Conservation (phyloP, 2,329 filamentous ascomycete genomes). For the Didymella exigua region DNA sequence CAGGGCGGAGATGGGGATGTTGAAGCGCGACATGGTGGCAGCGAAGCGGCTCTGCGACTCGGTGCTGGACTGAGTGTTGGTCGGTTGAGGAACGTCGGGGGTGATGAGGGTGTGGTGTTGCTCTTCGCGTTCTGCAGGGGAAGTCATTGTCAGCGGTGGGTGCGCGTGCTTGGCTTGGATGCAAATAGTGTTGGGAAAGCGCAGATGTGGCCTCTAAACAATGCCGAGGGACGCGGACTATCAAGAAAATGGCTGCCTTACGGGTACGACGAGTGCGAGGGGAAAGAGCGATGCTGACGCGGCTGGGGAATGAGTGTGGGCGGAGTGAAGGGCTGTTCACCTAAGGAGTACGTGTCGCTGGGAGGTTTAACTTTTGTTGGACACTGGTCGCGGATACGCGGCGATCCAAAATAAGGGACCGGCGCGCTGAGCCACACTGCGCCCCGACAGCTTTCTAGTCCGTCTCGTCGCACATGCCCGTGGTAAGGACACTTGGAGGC, state of each 20-base stretch:
- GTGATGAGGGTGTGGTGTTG: constrained; percentile 35
- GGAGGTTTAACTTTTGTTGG: constrained; percentile 1
- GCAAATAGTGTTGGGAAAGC: constrained; percentile 1
- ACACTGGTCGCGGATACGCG: constrained; percentile 6
- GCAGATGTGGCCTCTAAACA: constrained; percentile 40
- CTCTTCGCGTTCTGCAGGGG: constrained; percentile 35
- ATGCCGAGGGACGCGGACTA: constrained; percentile 3
- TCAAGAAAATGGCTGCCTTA: constrained; percentile 39
- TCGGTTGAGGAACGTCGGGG: constrained; percentile 24
- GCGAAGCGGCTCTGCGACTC: constrained; percentile 9
- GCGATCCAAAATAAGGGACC: constrained; percentile 12
- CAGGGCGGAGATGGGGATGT: constrained; percentile 88
- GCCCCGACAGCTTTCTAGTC: constrained; percentile 9
- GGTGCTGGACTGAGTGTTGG: constrained; percentile 2
- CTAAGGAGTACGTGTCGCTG: constrained; percentile 15
- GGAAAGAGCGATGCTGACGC: constrained; percentile 30
- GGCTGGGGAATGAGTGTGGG: constrained; percentile 26
- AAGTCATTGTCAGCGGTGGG: constrained; percentile 36
- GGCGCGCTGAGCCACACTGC: constrained; percentile 11
- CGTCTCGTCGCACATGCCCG: constrained; percentile 5
- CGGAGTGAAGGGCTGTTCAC: constrained; percentile 11
- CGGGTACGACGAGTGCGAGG: constrained; percentile 14
- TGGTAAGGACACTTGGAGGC: constrained; percentile 6
- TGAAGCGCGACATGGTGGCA: constrained; percentile 77
- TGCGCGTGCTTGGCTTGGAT: constrained; percentile 6